Evolutionary conservation across 192 early-diverging fungal genomes (phyloP), one percentile per base, ranked within the genome.

Genomic region (Backusella westeae): DNA sequence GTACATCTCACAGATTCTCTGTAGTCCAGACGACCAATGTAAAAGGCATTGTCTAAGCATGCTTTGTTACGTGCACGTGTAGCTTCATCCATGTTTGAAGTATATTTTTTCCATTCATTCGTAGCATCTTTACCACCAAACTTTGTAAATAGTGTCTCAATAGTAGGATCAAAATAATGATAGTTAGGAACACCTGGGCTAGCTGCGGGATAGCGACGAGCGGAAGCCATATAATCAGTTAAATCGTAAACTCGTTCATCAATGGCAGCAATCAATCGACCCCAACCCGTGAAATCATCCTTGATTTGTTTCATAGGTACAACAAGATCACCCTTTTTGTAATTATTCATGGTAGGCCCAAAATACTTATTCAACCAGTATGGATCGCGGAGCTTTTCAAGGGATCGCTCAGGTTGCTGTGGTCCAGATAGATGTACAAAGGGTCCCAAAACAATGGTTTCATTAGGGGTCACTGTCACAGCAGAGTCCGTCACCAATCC

Each of bases 31-130:
- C 85, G 75, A 69, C 96, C 97, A 17, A 94, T 84, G 67, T 94
- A 96, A 78, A 97, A 98, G 46, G 93, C 80, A 65, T 88, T 88
- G 56, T 97, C 88, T 39, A 98, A 82, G 85, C 97, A 98, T 26
- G 80, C 79, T 75, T 89, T 85, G 52, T 85, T 85, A 10, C 81
- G 52, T 14, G 59, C 26, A 2, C 87, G 83, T n/a, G 67, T 79
- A 2, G 65, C 26, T 1, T 79, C 35, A 14, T 78, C 76, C 79
- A 81, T 73, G 32, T 85, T 52, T 5, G 81, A 77, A 67, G 83
- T 86, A 8, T 39, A 63, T 41, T 78, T 71, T 23, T 86, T 81
- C 88, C 89, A 93, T 44, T 87, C 76, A 49, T 77, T 76, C 10
- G 88, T 88, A 8, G 82, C 74, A 76, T 93, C 91, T 21, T 84